Conservation (phyloP, 257 asterid species). For the Haberlea rhodopensis region DNA sequence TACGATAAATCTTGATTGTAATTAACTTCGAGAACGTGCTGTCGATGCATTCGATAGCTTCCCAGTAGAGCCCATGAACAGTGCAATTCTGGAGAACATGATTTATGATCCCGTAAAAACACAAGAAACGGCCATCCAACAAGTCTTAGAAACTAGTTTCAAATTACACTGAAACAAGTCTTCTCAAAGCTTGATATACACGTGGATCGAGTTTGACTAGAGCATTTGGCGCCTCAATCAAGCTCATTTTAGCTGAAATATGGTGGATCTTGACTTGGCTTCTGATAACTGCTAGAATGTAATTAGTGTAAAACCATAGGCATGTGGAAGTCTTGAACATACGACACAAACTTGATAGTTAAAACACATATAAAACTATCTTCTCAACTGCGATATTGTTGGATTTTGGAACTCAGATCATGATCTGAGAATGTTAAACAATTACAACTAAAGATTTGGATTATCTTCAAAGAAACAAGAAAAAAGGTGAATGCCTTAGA, state of each 20-base stretch:
- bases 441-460: background rate
- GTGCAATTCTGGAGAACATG: conserved; percentile 76
- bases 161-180: background rate
- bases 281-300: background rate
- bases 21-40: conserved; percentile 60
- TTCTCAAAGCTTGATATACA: background rate
- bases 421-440: background rate
- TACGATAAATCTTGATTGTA: conserved; percentile 65
- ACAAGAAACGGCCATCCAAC: background rate
- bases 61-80: conserved; percentile 93
- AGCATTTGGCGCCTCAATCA: background rate
- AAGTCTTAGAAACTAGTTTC: background rate
- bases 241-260: background rate
- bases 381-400: too few species aligned
- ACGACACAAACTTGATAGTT: background rate
- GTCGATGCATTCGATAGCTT: conserved; percentile 67
- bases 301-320: background rate
- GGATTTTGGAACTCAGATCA: background rate
- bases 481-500: background rate
- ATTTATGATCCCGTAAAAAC: background rate
- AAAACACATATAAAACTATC: too few species aligned
- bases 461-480: background rate
- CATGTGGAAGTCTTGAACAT: background rate
- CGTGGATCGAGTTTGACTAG: too few species aligned
- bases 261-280: background rate